Conservation (phyloP, 2,329 filamentous ascomycete genomes). For the Penicillium sp. region DNA sequence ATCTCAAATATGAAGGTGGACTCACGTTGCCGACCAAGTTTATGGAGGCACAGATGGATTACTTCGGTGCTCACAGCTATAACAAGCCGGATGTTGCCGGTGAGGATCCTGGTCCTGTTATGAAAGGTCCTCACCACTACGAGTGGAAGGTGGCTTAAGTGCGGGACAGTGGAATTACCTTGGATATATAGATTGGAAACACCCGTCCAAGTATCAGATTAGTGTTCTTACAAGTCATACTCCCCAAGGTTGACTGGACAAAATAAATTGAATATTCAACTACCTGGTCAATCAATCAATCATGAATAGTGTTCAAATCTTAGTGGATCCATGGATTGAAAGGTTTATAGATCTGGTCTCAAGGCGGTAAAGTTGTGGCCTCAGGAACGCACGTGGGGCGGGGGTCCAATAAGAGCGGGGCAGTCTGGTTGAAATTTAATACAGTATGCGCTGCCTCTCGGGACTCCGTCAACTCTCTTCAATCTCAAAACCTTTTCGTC, state of each 20-base stretch:
- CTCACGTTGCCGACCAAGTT: conserved; percentile 66
- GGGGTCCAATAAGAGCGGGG: conserved; percentile 24
- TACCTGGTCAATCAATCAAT: no score
- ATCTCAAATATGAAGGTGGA: conserved; percentile 63
- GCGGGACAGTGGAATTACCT: background rate
- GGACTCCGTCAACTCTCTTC: conserved; percentile 24
- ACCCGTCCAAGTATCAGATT: background rate
- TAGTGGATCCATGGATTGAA: background rate
- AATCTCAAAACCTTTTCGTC: conserved; percentile 26
- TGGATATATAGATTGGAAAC: conserved; percentile 5
- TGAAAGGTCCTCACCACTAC: conserved; percentile 62
- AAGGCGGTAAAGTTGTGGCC: conserved; percentile 16
- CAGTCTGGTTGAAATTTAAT: conserved; percentile 21
- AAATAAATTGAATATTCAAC: background rate
- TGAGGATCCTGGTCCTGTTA: conserved; percentile 53
- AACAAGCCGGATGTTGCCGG: conserved; percentile 53
- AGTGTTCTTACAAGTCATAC: background rate
- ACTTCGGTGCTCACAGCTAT: conserved; percentile 68
- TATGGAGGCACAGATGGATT: conserved; percentile 70
- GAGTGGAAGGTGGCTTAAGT: conserved; percentile 51
- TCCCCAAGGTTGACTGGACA: no score
- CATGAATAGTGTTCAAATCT: no score
- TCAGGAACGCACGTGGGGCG: conserved; percentile 28
- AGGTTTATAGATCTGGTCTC: background rate
- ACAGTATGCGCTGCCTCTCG: conserved; percentile 16